phyloP scores from a whole-genome alignment of 192 early-diverging fungal species.

The Backusella circina region DNA sequence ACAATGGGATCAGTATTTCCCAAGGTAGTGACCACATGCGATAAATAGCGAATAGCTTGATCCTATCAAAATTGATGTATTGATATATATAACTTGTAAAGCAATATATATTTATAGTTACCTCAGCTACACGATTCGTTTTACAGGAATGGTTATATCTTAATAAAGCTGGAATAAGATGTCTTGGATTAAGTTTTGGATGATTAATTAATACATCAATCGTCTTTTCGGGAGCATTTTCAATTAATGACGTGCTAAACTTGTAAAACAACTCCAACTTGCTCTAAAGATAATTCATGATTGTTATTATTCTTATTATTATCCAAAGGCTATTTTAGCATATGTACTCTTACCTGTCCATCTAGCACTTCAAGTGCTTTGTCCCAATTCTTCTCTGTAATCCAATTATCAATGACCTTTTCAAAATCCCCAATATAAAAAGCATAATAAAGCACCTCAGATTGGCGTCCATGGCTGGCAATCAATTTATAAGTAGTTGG shows the following conservation, averaged over 20 bases:
- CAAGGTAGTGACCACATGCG: slow-evolving; percentile 74
- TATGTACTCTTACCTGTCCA: slow-evolving; percentile 55
- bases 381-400: slow-evolving; percentile 69
- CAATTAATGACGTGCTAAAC: slow-evolving; percentile 80
- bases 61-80: slow-evolving; percentile 42
- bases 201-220: slow-evolving; percentile 85
- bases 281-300: slow-evolving; percentile 35
- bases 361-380: slow-evolving; percentile 75
- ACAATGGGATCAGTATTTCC: slow-evolving; percentile 81
- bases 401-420: slow-evolving; percentile 78
- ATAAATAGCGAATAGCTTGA: slow-evolving; percentile 87
- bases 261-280: slow-evolving; percentile 83
- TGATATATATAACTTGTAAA: slow-evolving; percentile 13
- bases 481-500: slow-evolving; percentile 79
- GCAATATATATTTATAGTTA: not conserved
- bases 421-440: slow-evolving; percentile 82
- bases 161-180: slow-evolving; percentile 85
- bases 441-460: slow-evolving; percentile 81
- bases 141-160: slow-evolving; percentile 63
- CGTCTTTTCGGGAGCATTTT: slow-evolving; percentile 74
- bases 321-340: not conserved
- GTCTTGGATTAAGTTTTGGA: slow-evolving; percentile 72
- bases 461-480: slow-evolving; percentile 77
- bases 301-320: not conserved
- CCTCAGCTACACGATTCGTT: slow-evolving; percentile 23